Percentiles rank a stretch among this genome's conserved stretches.
These are phyloP conservation scores for Tolypocladium inflatum DNA, from an alignment of 2,329 filamentous ascomycete genomes.

Conservation along the genomic window DNA sequence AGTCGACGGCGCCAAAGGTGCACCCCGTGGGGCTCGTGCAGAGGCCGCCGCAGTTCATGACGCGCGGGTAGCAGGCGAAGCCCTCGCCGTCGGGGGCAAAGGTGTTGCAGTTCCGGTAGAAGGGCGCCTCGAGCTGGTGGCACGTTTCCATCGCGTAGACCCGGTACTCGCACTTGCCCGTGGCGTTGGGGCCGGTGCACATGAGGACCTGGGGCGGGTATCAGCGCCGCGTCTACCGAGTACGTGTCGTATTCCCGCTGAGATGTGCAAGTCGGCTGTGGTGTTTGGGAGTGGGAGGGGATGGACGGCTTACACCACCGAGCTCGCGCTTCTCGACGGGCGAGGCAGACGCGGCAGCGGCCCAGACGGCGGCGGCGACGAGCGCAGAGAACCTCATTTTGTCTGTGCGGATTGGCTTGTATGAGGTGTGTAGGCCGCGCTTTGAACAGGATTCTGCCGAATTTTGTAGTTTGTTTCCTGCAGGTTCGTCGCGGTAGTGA, in stretches of 20 bases:
- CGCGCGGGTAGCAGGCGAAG: conserved; percentile 38
- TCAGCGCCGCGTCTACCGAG: neutral
- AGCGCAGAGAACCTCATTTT: conserved; percentile 20
- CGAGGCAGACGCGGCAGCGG: conserved; percentile 13
- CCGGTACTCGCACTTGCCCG: conserved; percentile 33
- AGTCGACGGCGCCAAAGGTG: conserved; percentile 39
- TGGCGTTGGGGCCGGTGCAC: conserved; percentile 40
- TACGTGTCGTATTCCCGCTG: neutral
- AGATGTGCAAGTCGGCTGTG: neutral
- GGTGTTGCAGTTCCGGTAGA: conserved; percentile 31
- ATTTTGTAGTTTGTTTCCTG: too few relatives aligned
- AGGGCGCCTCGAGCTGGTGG: conserved; percentile 32
- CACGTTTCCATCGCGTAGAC: conserved; percentile 34
- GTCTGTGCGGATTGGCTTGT: neutral
- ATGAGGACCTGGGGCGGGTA: conserved; percentile 30
- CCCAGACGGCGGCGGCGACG: conserved; percentile 11
- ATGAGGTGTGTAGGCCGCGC: neutral
- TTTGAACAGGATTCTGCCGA: too few relatives aligned
- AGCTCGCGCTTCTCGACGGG: conserved; percentile 30
- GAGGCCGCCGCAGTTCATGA: conserved; percentile 27
- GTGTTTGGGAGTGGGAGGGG: neutral
- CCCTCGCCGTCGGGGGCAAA: conserved; percentile 41
- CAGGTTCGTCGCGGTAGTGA: too few relatives aligned
- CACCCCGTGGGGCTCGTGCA: conserved; percentile 44
- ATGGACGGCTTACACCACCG: conserved; percentile 33